Conservation (phyloP, 192 early-diverging fungal genomes). For the Lobosporangium transversale region DNA sequence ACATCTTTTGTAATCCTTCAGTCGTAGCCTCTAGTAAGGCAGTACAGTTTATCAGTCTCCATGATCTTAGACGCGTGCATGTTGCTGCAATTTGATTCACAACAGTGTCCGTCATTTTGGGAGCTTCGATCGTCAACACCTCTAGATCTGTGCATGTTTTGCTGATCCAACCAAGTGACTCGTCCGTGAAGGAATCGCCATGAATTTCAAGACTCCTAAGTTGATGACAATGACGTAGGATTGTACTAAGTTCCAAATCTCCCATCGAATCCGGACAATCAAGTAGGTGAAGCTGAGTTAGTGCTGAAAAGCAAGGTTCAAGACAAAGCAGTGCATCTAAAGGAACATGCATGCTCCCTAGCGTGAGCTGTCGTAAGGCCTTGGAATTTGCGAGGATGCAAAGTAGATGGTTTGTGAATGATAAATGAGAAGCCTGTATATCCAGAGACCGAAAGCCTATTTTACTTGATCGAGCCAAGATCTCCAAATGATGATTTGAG, state of each 20-base stretch:
- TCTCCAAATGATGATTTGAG: conserved; percentile 32
- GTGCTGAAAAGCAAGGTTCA: conserved; percentile 11
- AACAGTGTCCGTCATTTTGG: conserved; percentile 17
- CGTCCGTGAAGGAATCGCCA: conserved; percentile 39
- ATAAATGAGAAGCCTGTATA: conserved; percentile 18
- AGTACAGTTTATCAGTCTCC: conserved; percentile 31
- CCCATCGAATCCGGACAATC: conserved; percentile 26
- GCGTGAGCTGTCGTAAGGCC: conserved; percentile 6
- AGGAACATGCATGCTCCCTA: conserved; percentile 12
- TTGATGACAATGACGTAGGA: conserved; percentile 18
- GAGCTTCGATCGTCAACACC: conserved; percentile 16
- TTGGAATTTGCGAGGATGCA: conserved; percentile 31
- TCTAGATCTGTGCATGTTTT: conserved; percentile 34
- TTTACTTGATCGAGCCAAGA: conserved; percentile 37
- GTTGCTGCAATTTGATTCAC: conserved; percentile 13
- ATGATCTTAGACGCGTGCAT: conserved; percentile 19
- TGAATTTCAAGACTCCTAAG: conserved; percentile 29
- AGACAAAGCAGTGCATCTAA: conserved; percentile 17
- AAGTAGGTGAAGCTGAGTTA: conserved; percentile 21
- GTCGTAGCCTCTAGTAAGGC: neutral
- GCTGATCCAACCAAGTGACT: conserved; percentile 24
- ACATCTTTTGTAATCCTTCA: conserved; percentile 11
- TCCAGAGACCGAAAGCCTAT: conserved; percentile 39
- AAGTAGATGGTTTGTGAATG: conserved; percentile 35
- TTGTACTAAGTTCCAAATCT: conserved; percentile 8